Base-by-base conservation (phyloP, 2,329 filamentous ascomycete species). In the Sodiomyces alkalinus region DNA sequence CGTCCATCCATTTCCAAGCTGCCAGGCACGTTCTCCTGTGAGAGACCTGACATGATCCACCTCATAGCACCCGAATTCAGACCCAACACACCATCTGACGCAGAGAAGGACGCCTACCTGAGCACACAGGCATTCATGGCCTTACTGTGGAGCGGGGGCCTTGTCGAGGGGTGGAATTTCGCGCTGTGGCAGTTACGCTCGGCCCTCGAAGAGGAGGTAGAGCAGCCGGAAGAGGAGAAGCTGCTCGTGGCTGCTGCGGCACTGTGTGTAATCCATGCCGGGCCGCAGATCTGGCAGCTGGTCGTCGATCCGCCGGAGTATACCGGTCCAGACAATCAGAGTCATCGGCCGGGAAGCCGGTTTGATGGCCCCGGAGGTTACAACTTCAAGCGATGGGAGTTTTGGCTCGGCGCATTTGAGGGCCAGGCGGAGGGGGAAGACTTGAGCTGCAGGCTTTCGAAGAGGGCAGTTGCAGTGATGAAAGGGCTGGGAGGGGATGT, bases 91-190 rank as follows among this genome's bases (percentile, higher is more conserved):
- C 27, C 27, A 1, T 13, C 14, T 8, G n/a, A 29, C 6, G 27
- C 20, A 14, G 15, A 29, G 16, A 15, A 23, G 15, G 14, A 20
- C n/a, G 15, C 25, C 14, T 36, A 30, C 27, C 14, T 36, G 12
- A 38, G 28, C 14, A 27, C 36, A 9, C 33, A 36, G 23, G 34
- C 31, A 10, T 38, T 38, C 17, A 34, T 32, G 16, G 29, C 36
- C 4, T 29, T 38, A 6, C 32, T 38, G 9, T 38, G 33, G 34
- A 36, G 31, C 17, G 33, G 35, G 22, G 30, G 30, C 22, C 31
- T 38, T 13, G 18, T 36, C 11, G 27, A 34, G 27, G 33, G 34
- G 25, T 27, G 32, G 22, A 29, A 34, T 29, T 23, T 29, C 13
- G 36, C 34, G 6, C 13, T 36, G 12, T 32, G 27, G 23, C 36